These are phyloP conservation scores for Suhomyces sp. DNA, from an alignment of 805 yeast genomes.

Conservation along the genomic window DNA sequence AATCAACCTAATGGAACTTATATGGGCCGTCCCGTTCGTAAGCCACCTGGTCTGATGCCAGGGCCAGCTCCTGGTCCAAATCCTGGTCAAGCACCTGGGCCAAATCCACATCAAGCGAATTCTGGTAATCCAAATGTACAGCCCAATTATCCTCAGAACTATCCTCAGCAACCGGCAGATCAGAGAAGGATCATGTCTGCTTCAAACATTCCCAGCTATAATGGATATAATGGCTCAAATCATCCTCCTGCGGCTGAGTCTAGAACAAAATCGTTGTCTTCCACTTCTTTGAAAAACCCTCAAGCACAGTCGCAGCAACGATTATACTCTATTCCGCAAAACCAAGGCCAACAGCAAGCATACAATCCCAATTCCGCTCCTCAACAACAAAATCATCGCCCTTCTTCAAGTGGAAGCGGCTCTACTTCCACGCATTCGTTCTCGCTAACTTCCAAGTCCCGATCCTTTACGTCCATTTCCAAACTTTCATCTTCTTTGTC, in stretches of 20 bases:
- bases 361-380: background rate
- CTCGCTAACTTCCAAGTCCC: conserved; percentile 37
- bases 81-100: background rate
- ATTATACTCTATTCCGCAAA: conserved; percentile 6
- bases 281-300: conserved; percentile 14
- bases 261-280: conserved; percentile 31
- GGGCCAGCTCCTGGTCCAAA: background rate
- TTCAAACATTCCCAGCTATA: conserved; percentile 15
- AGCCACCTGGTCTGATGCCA: background rate
- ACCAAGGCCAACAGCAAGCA: conserved; percentile 7
- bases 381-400: conserved; percentile 4
- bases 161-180: conserved; percentile 11
- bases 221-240: conserved; percentile 3
- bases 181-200: conserved; percentile 31
- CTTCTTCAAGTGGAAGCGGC: conserved; percentile 15
- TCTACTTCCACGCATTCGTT: conserved; percentile 26
- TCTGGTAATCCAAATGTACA: background rate
- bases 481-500: conserved; percentile 39
- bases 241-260: conserved; percentile 4
- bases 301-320: conserved; percentile 7
- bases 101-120: background rate
- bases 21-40: conserved; percentile 3
- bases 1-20: conserved; percentile 15
- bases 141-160: background rate
- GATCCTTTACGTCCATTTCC: conserved; percentile 41